Conservation (phyloP, 2,329 filamentous ascomycete genomes). For the Aspergillus vadensis region DNA sequence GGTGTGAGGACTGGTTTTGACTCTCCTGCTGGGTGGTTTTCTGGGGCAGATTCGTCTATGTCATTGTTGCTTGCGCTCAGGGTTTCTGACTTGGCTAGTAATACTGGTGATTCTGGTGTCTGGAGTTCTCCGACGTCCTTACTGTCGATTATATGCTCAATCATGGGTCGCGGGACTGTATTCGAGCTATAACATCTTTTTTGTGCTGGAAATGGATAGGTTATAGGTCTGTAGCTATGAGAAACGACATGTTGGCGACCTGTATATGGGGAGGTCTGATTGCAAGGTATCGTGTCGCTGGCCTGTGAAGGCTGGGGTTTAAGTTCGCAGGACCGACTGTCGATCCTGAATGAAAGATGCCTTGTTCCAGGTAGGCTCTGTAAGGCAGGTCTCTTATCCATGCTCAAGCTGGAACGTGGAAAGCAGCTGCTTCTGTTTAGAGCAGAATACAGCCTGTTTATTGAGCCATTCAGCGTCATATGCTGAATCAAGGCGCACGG, state of each 20-base stretch:
- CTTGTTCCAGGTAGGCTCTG: neutral
- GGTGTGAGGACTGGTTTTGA: neutral
- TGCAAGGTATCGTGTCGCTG: no score
- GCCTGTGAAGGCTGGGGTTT: neutral
- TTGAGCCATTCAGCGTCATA: neutral
- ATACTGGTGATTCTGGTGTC: neutral
- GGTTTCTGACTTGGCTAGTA: neutral
- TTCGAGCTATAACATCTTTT: slow-evolving; percentile 7
- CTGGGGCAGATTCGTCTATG: neutral
- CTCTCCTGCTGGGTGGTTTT: neutral
- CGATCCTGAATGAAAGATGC: no score
- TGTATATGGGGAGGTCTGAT: neutral
- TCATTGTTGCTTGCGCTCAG: neutral
- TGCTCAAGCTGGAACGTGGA: neutral
- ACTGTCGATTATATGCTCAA: neutral
- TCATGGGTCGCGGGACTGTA: neutral
- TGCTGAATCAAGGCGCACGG: neutral
- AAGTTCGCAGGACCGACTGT: neutral
- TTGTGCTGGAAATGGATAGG: neutral
- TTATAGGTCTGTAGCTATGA: neutral
- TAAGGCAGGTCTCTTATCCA: no score
- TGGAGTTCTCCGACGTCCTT: neutral
- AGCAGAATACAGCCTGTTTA: neutral
- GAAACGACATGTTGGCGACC: neutral
- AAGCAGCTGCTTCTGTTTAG: no score